These are phyloP conservation scores for Boletus edulis DNA, from an alignment of 768 basidiomycete genomes.

Conservation along the genomic window DNA sequence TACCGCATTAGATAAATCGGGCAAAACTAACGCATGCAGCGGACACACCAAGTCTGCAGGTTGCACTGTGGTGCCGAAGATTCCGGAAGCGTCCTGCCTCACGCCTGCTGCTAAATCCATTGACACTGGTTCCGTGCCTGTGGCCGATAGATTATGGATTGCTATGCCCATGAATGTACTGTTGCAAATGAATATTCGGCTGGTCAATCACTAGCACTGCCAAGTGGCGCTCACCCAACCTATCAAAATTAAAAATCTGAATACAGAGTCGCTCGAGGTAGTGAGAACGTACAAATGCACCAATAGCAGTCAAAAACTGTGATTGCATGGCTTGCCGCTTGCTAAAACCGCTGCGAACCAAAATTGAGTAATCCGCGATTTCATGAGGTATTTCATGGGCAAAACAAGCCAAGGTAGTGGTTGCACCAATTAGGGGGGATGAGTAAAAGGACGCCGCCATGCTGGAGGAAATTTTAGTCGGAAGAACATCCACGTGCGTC, in stretches of 20 bases:
- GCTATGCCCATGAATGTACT: constrained; percentile 89
- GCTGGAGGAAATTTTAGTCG: constrained; percentile 35
- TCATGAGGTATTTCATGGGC: constrained; percentile 96
- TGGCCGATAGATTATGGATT: constrained; percentile 72
- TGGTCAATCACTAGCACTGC: not conserved
- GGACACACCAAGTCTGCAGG: constrained; percentile 74
- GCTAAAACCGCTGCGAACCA: constrained; percentile 85
- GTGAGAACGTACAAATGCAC: constrained; percentile 69
- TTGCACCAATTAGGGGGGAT: constrained; percentile 90
- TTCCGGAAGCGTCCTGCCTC: constrained; percentile 68
- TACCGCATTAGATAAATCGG: constrained; percentile 12
- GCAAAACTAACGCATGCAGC: constrained; percentile 7
- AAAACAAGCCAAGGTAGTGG: constrained; percentile 93
- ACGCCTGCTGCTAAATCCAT: constrained; percentile 74
- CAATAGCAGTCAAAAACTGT: constrained; percentile 88
- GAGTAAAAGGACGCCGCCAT: constrained; percentile 98
- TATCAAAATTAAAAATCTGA: constrained; percentile 25
- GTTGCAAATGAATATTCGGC: constrained; percentile 8
- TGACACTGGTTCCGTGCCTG: constrained; percentile 38
- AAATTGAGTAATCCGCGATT: constrained; percentile 96
- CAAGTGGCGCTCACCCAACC: constrained; percentile 32
- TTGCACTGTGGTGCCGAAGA: constrained; percentile 81
- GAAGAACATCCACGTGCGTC: constrained; percentile 1
- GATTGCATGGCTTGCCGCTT: constrained; percentile 92
- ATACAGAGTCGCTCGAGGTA: constrained; percentile 5